A percentile compares a stretch with the other conserved stretches of the same genome.
Conservation (phyloP, 768 basidiomycete genomes). For the Trametes villosa region DNA sequence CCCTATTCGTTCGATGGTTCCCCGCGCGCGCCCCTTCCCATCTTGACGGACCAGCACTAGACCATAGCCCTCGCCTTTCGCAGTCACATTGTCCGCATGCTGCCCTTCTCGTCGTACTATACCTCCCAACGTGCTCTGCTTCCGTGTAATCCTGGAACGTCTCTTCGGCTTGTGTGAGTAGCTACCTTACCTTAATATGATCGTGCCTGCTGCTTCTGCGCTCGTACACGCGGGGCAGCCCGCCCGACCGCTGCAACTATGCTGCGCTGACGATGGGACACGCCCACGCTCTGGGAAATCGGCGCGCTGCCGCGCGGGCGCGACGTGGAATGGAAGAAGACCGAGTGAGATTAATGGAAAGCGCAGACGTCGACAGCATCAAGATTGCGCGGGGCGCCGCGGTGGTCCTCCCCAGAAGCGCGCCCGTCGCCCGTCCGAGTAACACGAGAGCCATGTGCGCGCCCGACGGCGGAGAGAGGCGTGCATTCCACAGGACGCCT, state of each 20-base stretch:
- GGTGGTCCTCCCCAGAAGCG: neutral
- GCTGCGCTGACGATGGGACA: neutral
- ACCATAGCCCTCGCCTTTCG: neutral
- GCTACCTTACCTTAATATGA: constrained; percentile 15
- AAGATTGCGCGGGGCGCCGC: neutral
- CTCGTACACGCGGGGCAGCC: neutral
- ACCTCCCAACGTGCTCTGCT: constrained; percentile 6
- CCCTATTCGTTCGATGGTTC: constrained; percentile 13
- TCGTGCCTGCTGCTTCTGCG: neutral
- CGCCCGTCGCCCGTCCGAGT: too few species aligned
- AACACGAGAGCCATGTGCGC: too few species aligned
- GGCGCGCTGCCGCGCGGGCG: too few species aligned
- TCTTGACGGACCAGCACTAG: constrained; percentile 8
- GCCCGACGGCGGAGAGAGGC: too few species aligned
- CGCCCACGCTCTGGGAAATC: too few species aligned
- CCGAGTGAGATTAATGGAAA: constrained; percentile 4
- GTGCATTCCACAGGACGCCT: too few species aligned
- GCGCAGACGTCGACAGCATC: constrained; percentile 10
- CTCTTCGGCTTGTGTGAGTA: constrained; percentile 15
- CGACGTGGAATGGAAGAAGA: constrained; percentile 7
- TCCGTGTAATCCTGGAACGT: constrained; percentile 3
- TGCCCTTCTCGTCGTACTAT: constrained; percentile 3
- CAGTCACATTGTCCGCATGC: constrained; percentile 4
- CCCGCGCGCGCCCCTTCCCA: neutral
- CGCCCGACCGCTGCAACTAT: neutral